Evolutionary conservation across 75 land plant genomes (phyloP).

Genomic region (Cupressus sempervirens): DNA sequence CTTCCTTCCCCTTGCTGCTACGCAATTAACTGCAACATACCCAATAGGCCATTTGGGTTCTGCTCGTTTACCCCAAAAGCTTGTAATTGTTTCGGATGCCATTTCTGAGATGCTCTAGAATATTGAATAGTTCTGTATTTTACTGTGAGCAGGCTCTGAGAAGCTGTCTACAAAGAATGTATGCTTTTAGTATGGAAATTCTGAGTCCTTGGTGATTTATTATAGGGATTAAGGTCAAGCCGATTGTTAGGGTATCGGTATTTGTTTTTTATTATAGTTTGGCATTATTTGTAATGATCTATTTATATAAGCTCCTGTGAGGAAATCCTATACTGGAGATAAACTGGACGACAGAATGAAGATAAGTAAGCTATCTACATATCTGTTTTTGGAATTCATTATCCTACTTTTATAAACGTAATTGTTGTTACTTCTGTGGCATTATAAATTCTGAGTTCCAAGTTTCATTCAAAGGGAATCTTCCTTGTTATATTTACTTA

Average conservation of each 20-base stretch:
- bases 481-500: neutral
- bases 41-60: conserved; percentile 80
- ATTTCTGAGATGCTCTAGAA: conserved; percentile 23
- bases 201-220: neutral
- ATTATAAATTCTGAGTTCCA: neutral
- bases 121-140: neutral
- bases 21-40: conserved; percentile 79
- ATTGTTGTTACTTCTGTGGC: no score
- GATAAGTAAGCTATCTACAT: conserved; percentile 7
- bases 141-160: neutral
- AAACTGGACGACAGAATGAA: neutral
- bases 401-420: no score
- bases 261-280: neutral
- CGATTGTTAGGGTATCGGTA: neutral
- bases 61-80: conserved; percentile 84
- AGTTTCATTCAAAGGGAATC: neutral
- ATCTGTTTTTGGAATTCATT: neutral
- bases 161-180: neutral
- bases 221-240: neutral
- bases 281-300: neutral
- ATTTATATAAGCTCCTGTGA: neutral
- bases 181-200: neutral
- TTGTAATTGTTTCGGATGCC: conserved; percentile 87
- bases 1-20: conserved; percentile 88
- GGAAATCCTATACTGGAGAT: conserved; percentile 1